Evolutionary conservation across 2,329 filamentous ascomycete species (phyloP).

Genomic region (Fusarium annulatum): DNA sequence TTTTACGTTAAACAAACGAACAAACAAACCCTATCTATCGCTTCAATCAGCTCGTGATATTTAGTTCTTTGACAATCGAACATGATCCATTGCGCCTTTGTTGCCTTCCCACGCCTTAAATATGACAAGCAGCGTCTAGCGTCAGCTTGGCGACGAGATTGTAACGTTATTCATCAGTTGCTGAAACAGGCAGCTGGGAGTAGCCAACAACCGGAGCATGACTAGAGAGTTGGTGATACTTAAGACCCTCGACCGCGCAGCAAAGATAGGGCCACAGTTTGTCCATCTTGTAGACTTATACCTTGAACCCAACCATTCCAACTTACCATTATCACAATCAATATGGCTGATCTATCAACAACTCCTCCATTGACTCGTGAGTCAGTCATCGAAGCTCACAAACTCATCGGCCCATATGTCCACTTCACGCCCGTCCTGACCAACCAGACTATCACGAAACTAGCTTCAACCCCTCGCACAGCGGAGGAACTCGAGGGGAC

Average conservation of each 20-base stretch:
- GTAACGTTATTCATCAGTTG: neutral
- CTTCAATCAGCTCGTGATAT: neutral
- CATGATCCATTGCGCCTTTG: neutral
- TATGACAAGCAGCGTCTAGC: slow-evolving; percentile 7
- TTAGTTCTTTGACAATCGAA: neutral
- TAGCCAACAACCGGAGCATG: slow-evolving; percentile 24
- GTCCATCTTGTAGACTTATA: neutral
- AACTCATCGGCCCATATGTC: slow-evolving; percentile 78
- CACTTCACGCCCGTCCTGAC: slow-evolving; percentile 88
- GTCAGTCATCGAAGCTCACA: slow-evolving; percentile 78
- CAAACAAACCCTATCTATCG: neutral
- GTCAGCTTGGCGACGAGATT: slow-evolving; percentile 9
- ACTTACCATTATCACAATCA: neutral
- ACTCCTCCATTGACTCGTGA: slow-evolving; percentile 75
- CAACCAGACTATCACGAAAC: slow-evolving; percentile 75
- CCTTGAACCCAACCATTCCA: neutral
- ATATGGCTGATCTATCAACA: slow-evolving; percentile 65
- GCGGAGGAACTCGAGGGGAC: slow-evolving; percentile 65
- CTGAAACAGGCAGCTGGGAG: slow-evolving; percentile 25
- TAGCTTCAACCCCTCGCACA: slow-evolving; percentile 79
- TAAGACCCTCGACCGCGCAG: neutral
- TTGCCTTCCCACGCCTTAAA: slow-evolving; percentile 15
- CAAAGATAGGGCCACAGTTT: neutral
- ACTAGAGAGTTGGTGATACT: neutral
- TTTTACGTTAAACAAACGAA: slow-evolving; percentile 8